Base-by-base conservation (phyloP, 176 grass and related monocot species). In the Ensete glaucum region DNA sequence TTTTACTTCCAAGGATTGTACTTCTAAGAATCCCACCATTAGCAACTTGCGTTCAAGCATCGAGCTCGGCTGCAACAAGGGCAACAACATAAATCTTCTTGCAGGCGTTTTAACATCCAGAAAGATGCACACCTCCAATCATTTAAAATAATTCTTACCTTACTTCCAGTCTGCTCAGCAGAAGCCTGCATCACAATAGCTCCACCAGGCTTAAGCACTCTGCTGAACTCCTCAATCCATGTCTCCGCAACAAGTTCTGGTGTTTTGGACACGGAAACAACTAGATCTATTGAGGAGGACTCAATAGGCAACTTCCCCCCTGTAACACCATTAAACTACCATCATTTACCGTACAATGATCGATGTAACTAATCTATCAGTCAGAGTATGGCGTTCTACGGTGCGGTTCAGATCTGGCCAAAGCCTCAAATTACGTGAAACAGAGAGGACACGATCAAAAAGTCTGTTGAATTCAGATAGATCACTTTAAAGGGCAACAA, bases 191-290 rank as follows among this genome's bases (percentile, higher is more conserved):
- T 50, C 25, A 99, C 34, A 23, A 91, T 71, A 43, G 68, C 83
- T 0, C 88, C 88, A 17, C 91, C 88, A 53, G 96, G 86, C 79
- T 86, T 99, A 10, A 99, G 65, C 70, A 94, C 86, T 17, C 90
- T 82, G 43, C 15, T 75, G 19, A 94, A 85, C 79, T 98, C 95
- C 62, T 76, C 83, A 62, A 89, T 14, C 65, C 87, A 82, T 70
- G 81, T 76, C 21, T 89, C 84, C 10, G 84, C 73, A 25, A 93
- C 81, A 68, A 81, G 85, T 65, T 89, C 88, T 9, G 78, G 34
- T 11, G 77, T 85, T 67, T 86, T 81, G 11, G 78, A 85, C 8
- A 85, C 65, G 56, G 54, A 81, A 24, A 93, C 85, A 73, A 93
- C 88, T 9, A 84, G 59, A 81, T 88, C 90, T 24, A 94, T 77